Evolutionary conservation across 768 basidiomycete species (phyloP), one percentile per base, ranked within the genome.

Genomic region (Pleurotus djamor): DNA sequence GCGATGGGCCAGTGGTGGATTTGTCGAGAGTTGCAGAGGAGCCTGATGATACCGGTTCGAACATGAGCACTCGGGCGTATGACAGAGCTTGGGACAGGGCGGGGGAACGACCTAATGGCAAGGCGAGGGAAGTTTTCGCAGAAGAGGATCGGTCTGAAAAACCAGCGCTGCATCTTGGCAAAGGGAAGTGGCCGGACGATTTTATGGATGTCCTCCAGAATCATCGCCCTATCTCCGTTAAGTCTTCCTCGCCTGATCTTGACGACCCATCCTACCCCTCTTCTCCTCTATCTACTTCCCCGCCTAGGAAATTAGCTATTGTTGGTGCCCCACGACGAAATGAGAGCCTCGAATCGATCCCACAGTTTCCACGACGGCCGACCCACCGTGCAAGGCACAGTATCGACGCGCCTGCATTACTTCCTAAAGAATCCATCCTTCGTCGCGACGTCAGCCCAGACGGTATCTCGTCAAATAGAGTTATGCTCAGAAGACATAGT

Each of bases 101-200:
- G 60, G 59, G 61, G 61, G 45, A 65, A 64, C 54, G 64, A 60
- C 57, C 61, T 61, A 64, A 63, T 63, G 62, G 45, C 49, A 65
- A 64, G 71, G 61, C 60, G 59, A 62, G 60, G 64, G 61, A 61
- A 61, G 63, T 63, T 61, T 59, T 58, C 56, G 61, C 58, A 56
- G 55, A 59, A 34, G 67, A 63, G 10, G 69, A 76, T 61, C 66
- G 67, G 49, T 44, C 63, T 48, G 75, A 73, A 57, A 75, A 72
- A 63, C 66, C 62, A 60, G 65, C 69, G 62, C 74, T 91, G 62
- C 80, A 85, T 57, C 81, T 91, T 36, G 84, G 85, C 36, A 89
- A 91, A 69, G 90, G 88, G 59, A 91, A 88, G 70, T 92, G 89
- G 89, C 89, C 91, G 0, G 89, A 91, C 71, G 90, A 91, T 70